A percentile compares a stretch with the other conserved stretches of the same genome.
Conservation (phyloP, 257 asterid genomes). For the Gentiana dahurica region DNA sequence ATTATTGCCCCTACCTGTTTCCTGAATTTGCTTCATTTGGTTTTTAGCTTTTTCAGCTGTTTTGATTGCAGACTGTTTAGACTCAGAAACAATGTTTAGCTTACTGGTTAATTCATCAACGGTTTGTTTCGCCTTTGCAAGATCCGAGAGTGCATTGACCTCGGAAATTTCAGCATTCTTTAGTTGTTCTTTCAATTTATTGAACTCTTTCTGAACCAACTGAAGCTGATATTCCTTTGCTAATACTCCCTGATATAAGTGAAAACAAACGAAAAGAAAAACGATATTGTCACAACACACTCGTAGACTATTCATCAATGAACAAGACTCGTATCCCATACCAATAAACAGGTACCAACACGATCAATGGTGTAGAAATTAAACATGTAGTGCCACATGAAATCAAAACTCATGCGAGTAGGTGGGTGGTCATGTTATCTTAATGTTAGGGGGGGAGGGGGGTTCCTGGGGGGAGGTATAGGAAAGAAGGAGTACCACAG, state of each 20-base stretch:
- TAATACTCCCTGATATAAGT: conserved; percentile 43
- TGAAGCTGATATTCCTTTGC: conserved; percentile 82
- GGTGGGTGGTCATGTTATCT: no score
- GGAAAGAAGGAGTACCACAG: conserved; percentile 10
- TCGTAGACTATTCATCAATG: no score
- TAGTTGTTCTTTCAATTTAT: conserved; percentile 63
- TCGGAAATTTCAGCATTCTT: conserved; percentile 67
- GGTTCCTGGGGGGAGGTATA: neutral
- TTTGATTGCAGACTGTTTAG: conserved; percentile 45
- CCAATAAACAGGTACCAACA: no score
- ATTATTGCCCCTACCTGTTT: conserved; percentile 20
- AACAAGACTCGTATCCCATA: no score
- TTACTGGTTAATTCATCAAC: conserved; percentile 49
- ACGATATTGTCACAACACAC: no score
- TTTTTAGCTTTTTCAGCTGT: conserved; percentile 53
- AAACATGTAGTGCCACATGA: no score
- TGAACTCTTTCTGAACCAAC: conserved; percentile 59
- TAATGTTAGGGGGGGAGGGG: no score
- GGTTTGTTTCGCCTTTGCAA: conserved; percentile 56
- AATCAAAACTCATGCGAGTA: no score
- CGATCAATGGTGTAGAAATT: no score
- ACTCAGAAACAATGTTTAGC: conserved; percentile 43
- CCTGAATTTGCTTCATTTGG: conserved; percentile 47
- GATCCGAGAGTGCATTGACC: conserved; percentile 67
- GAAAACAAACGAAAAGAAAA: neutral